These are phyloP conservation scores for Wickerhamomyces chaumierensis DNA, from an alignment of 805 yeast species.

Conservation along the genomic window DNA sequence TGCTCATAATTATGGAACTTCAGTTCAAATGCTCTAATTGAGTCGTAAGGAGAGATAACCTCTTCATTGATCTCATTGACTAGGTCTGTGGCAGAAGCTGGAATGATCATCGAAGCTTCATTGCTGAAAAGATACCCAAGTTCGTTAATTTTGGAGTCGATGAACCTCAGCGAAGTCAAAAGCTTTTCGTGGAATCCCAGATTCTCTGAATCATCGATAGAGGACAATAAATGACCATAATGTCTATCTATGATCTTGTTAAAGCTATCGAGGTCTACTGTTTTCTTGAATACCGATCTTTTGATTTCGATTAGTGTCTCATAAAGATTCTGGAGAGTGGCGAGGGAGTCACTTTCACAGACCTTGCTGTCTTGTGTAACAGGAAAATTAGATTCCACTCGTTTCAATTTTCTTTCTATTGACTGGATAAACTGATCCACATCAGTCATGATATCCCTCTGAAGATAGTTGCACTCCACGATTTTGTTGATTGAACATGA, in stretches of 20 bases:
- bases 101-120: constrained; percentile 12
- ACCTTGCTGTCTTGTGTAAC: background rate
- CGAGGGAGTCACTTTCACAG: constrained; percentile 10
- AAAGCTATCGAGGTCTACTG: constrained; percentile 14
- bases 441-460: constrained; percentile 12
- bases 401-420: constrained; percentile 16
- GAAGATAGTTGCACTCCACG: constrained; percentile 14
- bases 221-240: constrained; percentile 14
- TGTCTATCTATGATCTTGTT: constrained; percentile 17
- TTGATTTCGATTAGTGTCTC: constrained; percentile 17
- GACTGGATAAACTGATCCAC: constrained; percentile 16
- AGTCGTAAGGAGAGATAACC: constrained; percentile 7
- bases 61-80: constrained; percentile 7
- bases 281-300: constrained; percentile 13
- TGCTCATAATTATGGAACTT: constrained; percentile 34
- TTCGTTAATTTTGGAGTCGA: constrained; percentile 29
- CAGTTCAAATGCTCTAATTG: constrained; percentile 18
- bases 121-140: constrained; percentile 24
- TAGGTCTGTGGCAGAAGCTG: background rate
- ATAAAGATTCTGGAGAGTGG: constrained; percentile 15
- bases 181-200: constrained; percentile 22
- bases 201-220: constrained; percentile 13
- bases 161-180: constrained; percentile 24
- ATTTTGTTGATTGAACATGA: constrained; percentile 15
- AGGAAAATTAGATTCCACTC: constrained; percentile 14